Evolutionary conservation across 331 rosid genomes (phyloP).

Genomic region (Acacia pycnantha): DNA sequence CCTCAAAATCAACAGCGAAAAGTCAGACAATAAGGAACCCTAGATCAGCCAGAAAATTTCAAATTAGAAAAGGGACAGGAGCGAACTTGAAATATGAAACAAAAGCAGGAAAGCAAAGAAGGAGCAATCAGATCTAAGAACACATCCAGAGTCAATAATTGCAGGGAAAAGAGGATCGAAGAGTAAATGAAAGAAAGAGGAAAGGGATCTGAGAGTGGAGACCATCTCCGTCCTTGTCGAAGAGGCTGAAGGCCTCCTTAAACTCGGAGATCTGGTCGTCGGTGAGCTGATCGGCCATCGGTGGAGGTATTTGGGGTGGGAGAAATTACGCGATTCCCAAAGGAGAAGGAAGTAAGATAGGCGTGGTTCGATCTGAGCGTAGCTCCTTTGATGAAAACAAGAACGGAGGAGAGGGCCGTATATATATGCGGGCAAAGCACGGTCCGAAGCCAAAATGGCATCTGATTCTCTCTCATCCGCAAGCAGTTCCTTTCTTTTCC

Average conservation of each 20-base stretch:
- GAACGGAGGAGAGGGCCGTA: background rate
- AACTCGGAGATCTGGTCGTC: constrained; percentile 84
- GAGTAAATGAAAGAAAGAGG: background rate
- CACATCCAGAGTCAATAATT: background rate
- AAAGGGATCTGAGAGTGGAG: constrained; percentile 55
- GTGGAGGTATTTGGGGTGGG: constrained; percentile 5
- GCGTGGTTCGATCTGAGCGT: background rate
- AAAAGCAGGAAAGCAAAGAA: background rate
- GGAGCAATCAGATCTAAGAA: constrained; percentile 38
- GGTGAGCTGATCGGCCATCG: constrained; percentile 69
- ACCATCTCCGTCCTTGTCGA: constrained; percentile 96
- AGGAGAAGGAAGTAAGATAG: background rate
- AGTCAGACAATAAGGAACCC: constrained; percentile 31
- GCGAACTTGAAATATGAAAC: background rate
- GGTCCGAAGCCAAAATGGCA: background rate
- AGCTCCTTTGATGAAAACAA: background rate
- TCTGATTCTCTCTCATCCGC: background rate
- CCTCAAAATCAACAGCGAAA: constrained; percentile 9
- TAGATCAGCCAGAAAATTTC: constrained; percentile 28
- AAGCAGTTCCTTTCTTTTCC: background rate
- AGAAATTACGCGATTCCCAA: background rate
- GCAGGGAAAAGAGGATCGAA: background rate
- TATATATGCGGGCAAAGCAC: background rate
- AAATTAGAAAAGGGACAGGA: background rate
- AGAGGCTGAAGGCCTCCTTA: constrained; percentile 88